phyloP scores from a whole-genome alignment of 164 flowering plant genomes.

The Stephania japonica region DNA sequence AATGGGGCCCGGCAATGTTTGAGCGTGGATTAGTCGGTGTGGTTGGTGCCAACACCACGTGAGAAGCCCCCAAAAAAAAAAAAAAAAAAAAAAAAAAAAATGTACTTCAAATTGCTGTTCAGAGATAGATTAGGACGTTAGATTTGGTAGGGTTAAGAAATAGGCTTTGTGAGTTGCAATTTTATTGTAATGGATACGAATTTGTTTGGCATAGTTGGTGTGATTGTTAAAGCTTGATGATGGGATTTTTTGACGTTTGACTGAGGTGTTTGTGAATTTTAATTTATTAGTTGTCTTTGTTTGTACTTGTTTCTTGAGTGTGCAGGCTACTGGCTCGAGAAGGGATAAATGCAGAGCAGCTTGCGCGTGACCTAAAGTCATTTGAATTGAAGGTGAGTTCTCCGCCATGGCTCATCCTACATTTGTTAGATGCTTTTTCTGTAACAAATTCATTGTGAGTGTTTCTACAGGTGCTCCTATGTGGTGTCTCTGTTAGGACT shows the following conservation, averaged over 20 bases:
- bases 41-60: too few species aligned
- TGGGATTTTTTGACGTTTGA: not conserved
- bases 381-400: conserved; percentile 73
- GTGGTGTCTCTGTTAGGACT: not conserved
- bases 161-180: too few species aligned
- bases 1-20: too few species aligned
- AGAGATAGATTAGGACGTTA: too few species aligned
- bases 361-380: conserved; percentile 92
- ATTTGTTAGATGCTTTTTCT: not conserved
- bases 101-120: too few species aligned
- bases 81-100: too few species aligned
- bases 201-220: too few species aligned
- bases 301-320: conserved; percentile 1
- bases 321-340: conserved; percentile 86
- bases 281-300: not conserved
- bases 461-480: not conserved
- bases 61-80: too few species aligned
- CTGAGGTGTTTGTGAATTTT: not conserved
- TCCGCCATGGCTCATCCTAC: not conserved
- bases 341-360: conserved; percentile 97
- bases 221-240: not conserved
- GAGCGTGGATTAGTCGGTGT: too few species aligned
- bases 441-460: not conserved
- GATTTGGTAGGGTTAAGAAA: too few species aligned
- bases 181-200: too few species aligned